Evolutionary conservation across 805 yeast genomes (phyloP).

Genomic region (Yamadazyma laniorum): DNA sequence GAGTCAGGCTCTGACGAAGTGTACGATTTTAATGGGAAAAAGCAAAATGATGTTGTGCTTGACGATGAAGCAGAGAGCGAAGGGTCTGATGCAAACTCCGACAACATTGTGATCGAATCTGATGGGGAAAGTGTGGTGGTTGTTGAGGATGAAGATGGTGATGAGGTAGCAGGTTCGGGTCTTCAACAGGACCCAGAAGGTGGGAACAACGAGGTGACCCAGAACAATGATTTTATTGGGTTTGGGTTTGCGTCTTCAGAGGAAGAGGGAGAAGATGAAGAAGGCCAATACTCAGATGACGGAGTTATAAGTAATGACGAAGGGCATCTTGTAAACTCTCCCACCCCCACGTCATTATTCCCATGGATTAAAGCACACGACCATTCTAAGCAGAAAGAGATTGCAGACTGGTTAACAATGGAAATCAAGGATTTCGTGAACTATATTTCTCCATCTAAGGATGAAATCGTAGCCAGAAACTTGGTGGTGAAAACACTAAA

Average conservation of each 20-base stretch:
- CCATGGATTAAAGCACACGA: slow-evolving; percentile 84
- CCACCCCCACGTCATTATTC: slow-evolving; percentile 32
- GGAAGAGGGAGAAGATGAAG: slow-evolving; percentile 20
- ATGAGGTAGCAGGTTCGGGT: background rate
- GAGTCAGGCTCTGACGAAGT: slow-evolving; percentile 21
- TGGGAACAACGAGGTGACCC: slow-evolving; percentile 34
- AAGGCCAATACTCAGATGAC: slow-evolving; percentile 28
- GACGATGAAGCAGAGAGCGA: slow-evolving; percentile 27
- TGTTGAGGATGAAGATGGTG: slow-evolving; percentile 5
- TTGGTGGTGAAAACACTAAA: slow-evolving; percentile 60
- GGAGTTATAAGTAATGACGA: slow-evolving; percentile 38
- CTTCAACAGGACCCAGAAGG: slow-evolving; percentile 13
- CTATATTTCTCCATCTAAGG: slow-evolving; percentile 80
- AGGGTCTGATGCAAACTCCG: slow-evolving; percentile 1
- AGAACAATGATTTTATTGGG: slow-evolving; percentile 53
- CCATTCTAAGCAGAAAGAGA: slow-evolving; percentile 71
- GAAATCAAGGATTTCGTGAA: slow-evolving; percentile 83
- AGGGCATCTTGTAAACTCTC: slow-evolving; percentile 22
- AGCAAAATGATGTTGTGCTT: slow-evolving; percentile 25
- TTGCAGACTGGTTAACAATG: slow-evolving; percentile 81
- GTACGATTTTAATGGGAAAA: slow-evolving; percentile 20
- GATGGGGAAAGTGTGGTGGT: slow-evolving; percentile 2
- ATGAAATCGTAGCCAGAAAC: slow-evolving; percentile 69
- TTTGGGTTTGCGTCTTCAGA: slow-evolving; percentile 51
- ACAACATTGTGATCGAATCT: slow-evolving; percentile 5